These are phyloP conservation scores for Moniliella sp. DNA, from an alignment of 1,284 basidiomycete species.

Conservation along the genomic window DNA sequence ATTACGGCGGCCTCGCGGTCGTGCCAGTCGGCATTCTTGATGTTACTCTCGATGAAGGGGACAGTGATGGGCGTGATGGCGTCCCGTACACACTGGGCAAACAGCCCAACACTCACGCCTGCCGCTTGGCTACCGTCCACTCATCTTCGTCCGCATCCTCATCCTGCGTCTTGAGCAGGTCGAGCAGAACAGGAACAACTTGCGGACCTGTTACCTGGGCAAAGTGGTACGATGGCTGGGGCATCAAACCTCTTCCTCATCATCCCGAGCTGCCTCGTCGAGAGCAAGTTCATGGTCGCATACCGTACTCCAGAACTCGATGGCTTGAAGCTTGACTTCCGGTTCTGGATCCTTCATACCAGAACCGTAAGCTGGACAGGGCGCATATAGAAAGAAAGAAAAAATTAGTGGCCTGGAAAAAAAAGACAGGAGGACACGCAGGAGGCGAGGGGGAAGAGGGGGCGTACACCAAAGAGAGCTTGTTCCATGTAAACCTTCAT, in stretches of 20 bases:
- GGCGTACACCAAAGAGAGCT: constrained; percentile 71
- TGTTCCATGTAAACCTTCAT: constrained; percentile 99
- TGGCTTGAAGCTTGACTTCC: constrained; percentile 75
- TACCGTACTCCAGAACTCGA: constrained; percentile 98
- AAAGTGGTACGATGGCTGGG: constrained; percentile 71
- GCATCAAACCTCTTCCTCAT: no score
- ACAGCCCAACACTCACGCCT: constrained; percentile 68
- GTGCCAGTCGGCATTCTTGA: constrained; percentile 75
- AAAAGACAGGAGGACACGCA: background rate
- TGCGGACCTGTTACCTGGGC: constrained; percentile 82
- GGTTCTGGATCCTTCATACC: constrained; percentile 90
- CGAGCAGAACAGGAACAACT: constrained; percentile 73
- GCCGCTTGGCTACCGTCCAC: constrained; percentile 95
- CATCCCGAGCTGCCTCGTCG: constrained; percentile 74
- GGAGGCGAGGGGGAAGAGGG: background rate
- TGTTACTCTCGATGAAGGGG: constrained; percentile 90
- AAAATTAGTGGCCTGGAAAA: no score
- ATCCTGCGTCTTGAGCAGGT: constrained; percentile 72
- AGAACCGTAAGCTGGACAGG: constrained; percentile 81
- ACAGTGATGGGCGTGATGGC: constrained; percentile 75
- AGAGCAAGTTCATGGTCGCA: constrained; percentile 89
- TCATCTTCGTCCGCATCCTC: constrained; percentile 96
- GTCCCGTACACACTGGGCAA: constrained; percentile 76
- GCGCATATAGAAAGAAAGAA: constrained; percentile 3
- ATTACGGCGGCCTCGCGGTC: constrained; percentile 87